Evolutionary conservation across 306 rosid species (phyloP), one percentile per base, ranked within the genome.

Genomic region (Mimosa pudica): DNA sequence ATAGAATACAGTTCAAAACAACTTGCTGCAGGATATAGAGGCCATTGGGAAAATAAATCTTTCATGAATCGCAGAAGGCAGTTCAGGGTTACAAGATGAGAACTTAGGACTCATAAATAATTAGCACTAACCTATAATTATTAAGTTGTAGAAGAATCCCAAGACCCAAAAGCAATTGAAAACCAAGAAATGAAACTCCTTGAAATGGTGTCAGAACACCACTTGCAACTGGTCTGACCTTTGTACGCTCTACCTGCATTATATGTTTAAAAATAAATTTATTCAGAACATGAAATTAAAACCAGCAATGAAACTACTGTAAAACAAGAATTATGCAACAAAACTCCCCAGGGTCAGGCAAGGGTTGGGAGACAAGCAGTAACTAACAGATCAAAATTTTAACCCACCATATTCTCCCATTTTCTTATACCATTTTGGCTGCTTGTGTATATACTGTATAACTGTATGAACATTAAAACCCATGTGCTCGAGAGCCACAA

Each of bases 191-290:
- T 79, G 88, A 80, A 79, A 94, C 83, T 52, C 98, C 97, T 82
- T 92, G 89, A 87, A 91, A 89, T 36, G 92, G 98, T 45, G 98
- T 91, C 85, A 94, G 75, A 83, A 82, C 83, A 84, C 97, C 94
- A 88, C 98, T 89, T 71, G 98, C 98, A 69, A 94, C 81, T 62
- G 98, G 98, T 79, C 98, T 85, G 63, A 76, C 81, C 83, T 91
- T 94, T 74, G 98, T 94, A 45, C 98, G 95, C 32, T 91, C 98
- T 49, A 94, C 97, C 97, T 94, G 86, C 87, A 91, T 51, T 18
- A 64, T 47, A 81, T 52, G 57, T 85, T 71, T 38, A 41, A 18
- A 75, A 30, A 68, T 16, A 78, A 54, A 58, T 70, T 47, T 41
- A 82, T 73, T 70, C 69, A 77, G 60, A 65, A 77, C 74, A 51